A percentile compares a stretch with the other conserved stretches of the same genome.
Evolutionary conservation across 352 stramenopile genomes (phyloP).

Genomic region (Elongisporangium prolatum): DNA sequence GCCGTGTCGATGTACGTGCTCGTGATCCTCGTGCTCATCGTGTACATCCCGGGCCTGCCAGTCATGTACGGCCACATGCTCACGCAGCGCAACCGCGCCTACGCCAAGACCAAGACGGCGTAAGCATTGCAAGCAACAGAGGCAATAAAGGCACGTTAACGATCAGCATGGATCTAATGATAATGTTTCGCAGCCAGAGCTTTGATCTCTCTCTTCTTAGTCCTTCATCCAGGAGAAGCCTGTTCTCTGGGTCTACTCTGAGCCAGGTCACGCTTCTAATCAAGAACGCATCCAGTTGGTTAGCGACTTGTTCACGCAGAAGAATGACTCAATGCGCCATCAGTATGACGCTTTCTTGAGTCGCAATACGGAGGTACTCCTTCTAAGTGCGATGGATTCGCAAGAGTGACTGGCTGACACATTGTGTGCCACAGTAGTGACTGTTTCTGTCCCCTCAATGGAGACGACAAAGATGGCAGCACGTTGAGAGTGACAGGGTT

Average conservation of each 20-base stretch:
- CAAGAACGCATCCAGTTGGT: too few species aligned
- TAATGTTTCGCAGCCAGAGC: neutral
- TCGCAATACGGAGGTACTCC: too few species aligned
- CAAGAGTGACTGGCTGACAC: neutral
- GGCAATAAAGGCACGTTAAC: neutral
- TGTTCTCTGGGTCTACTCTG: too few species aligned
- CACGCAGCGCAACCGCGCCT: slow-evolving; percentile 76
- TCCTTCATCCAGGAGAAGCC: too few species aligned
- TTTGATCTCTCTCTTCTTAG: neutral
- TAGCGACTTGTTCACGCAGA: too few species aligned
- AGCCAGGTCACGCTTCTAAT: too few species aligned
- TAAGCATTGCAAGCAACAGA: slow-evolving; percentile 19
- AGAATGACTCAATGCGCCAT: too few species aligned
- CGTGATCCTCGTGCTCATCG: slow-evolving; percentile 59
- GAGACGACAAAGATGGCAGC: slow-evolving; percentile 5
- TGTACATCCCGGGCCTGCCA: slow-evolving; percentile 72
- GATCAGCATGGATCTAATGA: neutral
- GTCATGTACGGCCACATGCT: slow-evolving; percentile 88
- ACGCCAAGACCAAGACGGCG: slow-evolving; percentile 70
- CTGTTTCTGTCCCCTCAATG: neutral
- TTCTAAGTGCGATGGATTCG: neutral
- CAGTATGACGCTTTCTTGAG: too few species aligned
- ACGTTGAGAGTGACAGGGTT: too few species aligned
- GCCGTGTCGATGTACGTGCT: slow-evolving; percentile 69
- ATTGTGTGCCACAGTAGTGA: neutral